These are phyloP conservation scores for Kokia cookei DNA, from an alignment of 441 rosid species.

Conservation along the genomic window DNA sequence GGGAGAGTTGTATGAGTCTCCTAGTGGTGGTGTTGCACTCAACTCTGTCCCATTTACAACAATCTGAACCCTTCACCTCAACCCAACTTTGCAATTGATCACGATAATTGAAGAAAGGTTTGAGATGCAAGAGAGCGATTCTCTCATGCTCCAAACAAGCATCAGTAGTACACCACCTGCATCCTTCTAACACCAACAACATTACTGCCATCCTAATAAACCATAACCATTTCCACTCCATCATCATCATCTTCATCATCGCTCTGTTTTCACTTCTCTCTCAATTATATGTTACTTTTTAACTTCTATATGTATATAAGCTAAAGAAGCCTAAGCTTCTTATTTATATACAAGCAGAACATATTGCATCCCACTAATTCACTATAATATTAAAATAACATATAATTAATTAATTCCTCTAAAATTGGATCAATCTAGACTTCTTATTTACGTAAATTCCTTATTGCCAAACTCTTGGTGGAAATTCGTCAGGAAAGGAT, in stretches of 20 bases:
- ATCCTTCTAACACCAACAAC: neutral
- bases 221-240: neutral
- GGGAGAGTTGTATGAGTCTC: neutral
- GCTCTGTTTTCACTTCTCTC: neutral
- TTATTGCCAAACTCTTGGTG: no score
- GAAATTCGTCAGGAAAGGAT: no score
- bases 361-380: neutral
- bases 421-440: no score
- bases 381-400: no score
- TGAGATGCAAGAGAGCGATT: conserved; percentile 1
- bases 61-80: neutral
- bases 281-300: neutral
- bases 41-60: neutral
- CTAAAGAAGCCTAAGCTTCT: neutral
- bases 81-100: neutral
- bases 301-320: neutral
- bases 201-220: neutral
- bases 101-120: no score
- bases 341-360: neutral
- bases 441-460: no score
- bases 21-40: neutral
- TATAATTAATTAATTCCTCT: neutral
- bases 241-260: no score
- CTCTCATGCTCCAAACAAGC: neutral
- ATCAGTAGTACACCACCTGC: neutral